Base-by-base conservation (phyloP, 345 rosid genomes). In the Zanthoxylum bungeanum region DNA sequence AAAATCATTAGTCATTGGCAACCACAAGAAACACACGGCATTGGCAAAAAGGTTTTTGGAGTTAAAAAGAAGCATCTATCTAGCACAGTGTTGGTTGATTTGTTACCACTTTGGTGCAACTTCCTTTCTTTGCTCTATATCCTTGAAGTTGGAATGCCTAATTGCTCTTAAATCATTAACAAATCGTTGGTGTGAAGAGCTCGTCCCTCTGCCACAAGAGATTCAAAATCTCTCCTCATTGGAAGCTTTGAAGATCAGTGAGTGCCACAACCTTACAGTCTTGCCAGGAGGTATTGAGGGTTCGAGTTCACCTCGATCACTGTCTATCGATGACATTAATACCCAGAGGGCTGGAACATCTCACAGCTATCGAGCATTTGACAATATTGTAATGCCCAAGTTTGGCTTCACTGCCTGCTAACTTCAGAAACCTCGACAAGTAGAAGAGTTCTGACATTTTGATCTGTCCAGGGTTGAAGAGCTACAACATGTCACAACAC, bases 181-280 rank as follows among this genome's bases (percentile, higher is more conserved):
- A 5, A 66, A 66, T 49, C 66, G 72, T 0, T 66, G 71, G 71
- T 73, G 72, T 47, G 28, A 57, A 36, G 30, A 66, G 59, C 77
- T 73, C 25, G 19, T 30, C 10, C 49, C 39, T 58, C 40, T 66
- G 40, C 77, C 67, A 24, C 66, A 66, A 36, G 46, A 55, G 9
- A 66, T 73, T 31, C 58, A 73, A 33, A 58, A 73, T 39, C 70
- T 64, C 37, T 65, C 40, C 17, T 39, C 57, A 0, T 46, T 73
- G 62, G 76, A 73, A 46, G 56, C 65, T 21, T 44, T 73, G 57
- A 71, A 73, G 65, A 34, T 73, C 55, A 56, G 36, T 57, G 76
- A 73, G 24, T 73, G 76, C 33, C 47, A 16, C 28, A 56, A 37
- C 49, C 50, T 73, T 16, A 24, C 2, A 3, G 42, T 55, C 25